A percentile compares a stretch with the other conserved stretches of the same genome.
phyloP scores from a whole-genome alignment of 2,329 filamentous ascomycete genomes.

The Scolecobasidium constrictum region DNA sequence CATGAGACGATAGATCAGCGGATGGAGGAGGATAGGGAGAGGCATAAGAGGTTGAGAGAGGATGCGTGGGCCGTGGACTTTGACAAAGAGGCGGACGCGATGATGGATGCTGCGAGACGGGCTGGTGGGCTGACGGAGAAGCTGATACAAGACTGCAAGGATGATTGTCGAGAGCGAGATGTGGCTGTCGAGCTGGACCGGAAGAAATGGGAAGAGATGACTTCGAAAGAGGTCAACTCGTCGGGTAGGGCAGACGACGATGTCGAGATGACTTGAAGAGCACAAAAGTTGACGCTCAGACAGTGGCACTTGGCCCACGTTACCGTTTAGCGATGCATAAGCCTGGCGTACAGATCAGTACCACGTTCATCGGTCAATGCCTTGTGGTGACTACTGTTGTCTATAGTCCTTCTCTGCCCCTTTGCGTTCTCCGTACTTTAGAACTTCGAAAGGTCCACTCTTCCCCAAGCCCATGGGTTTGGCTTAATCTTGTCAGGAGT shows the following conservation, averaged over 20 bases:
- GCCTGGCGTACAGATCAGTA: too few species aligned
- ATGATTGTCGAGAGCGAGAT: constrained; percentile 54
- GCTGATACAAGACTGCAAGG: constrained; percentile 50
- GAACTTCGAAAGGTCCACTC: too few species aligned
- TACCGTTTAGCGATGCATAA: too few species aligned
- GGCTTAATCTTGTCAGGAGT: too few species aligned
- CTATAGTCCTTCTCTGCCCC: too few species aligned
- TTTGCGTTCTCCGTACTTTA: too few species aligned
- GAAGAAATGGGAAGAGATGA: not conserved
- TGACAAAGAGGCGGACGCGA: constrained; percentile 50
- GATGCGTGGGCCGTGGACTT: constrained; percentile 82
- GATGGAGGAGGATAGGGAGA: constrained; percentile 91
- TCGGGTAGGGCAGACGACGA: not conserved
- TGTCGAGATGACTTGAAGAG: not conserved
- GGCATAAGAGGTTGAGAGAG: constrained; percentile 85
- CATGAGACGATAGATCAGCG: constrained; percentile 71
- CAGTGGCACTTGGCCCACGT: too few species aligned
- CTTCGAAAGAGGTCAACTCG: not conserved
- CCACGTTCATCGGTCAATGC: too few species aligned
- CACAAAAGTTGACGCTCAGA: too few species aligned
- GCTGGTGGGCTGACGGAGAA: constrained; percentile 75
- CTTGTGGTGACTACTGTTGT: too few species aligned
- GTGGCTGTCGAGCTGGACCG: constrained; percentile 33
- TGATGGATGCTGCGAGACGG: constrained; percentile 79
- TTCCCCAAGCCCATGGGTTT: too few species aligned